Percentiles rank a stretch among this genome's conserved stretches.
Conservation (phyloP, 371 early-diverging fungal genomes). For the Haplosporangium sp. region DNA sequence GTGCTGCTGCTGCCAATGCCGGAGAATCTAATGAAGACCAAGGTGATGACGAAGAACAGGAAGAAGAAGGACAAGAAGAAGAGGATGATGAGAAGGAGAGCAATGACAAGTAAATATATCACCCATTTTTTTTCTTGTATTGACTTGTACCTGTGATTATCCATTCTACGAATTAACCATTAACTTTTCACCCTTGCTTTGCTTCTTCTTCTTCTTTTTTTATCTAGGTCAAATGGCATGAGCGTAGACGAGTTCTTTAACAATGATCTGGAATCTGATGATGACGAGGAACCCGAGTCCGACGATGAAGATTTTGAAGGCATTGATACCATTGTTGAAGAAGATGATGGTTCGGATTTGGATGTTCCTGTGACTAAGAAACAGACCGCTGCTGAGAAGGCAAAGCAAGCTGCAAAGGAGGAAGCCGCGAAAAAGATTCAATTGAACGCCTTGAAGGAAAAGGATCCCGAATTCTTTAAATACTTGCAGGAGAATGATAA, state of each 20-base stretch:
- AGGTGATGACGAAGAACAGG: conserved; percentile 41
- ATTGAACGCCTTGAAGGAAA: conserved; percentile 81
- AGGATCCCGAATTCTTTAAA: conserved; percentile 92
- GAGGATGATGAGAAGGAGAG: conserved; percentile 56
- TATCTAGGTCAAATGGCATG: conserved; percentile 29
- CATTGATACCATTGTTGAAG: conserved; percentile 52
- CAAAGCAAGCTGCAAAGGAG: conserved; percentile 65
- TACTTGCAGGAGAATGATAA: conserved; percentile 89
- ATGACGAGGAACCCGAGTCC: conserved; percentile 38
- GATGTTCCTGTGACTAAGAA: conserved; percentile 52
- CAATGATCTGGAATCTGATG: conserved; percentile 46
- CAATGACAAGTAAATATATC: conserved; percentile 44
- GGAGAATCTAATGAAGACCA: conserved; percentile 41
- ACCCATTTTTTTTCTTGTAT: not conserved
- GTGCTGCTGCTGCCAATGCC: conserved; percentile 48
- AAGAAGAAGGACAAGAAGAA: conserved; percentile 52
- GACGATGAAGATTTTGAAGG: conserved; percentile 51
- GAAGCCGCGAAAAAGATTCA: conserved; percentile 76
- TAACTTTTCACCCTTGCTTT: no score
- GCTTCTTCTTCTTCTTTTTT: not conserved
- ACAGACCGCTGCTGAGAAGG: conserved; percentile 48
- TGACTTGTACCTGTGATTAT: not conserved
- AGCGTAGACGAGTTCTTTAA: conserved; percentile 57
- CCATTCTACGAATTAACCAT: not conserved
- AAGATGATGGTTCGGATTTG: conserved; percentile 62